Conservation (phyloP, 2,329 filamentous ascomycete genomes). For the Colletotrichum abscissum region DNA sequence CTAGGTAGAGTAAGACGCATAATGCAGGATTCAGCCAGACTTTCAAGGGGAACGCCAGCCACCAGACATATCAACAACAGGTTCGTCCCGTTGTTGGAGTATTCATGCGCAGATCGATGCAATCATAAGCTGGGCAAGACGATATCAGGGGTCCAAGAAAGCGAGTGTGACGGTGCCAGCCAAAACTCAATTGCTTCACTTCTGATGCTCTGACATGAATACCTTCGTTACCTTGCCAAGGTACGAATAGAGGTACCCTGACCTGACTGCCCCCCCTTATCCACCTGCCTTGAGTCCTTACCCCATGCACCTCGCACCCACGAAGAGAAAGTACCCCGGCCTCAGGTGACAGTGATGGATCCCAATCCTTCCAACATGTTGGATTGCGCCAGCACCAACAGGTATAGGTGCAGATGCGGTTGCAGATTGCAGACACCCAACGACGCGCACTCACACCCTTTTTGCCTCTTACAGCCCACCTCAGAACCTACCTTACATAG, state of each 20-base stretch:
- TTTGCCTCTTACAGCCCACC: not conserved
- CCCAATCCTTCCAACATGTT: constrained; percentile 11
- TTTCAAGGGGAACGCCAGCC: not conserved
- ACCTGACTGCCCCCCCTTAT: not conserved
- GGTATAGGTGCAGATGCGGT: not conserved
- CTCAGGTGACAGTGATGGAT: constrained; percentile 29
- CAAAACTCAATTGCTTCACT: not conserved
- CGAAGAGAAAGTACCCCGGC: constrained; percentile 19
- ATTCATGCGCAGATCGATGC: not conserved
- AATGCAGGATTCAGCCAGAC: not conserved
- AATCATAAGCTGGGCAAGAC: not conserved
- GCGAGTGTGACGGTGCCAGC: not conserved
- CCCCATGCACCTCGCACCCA: not conserved
- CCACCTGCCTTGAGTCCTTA: constrained; percentile 5
- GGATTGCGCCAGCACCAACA: constrained; percentile 24
- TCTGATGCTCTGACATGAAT: not conserved
- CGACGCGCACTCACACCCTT: not conserved
- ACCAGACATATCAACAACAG: not conserved
- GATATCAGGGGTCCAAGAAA: not conserved
- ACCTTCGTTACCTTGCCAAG: not conserved
- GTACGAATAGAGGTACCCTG: not conserved
- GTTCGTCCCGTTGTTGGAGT: not conserved
- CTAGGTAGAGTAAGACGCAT: not conserved
- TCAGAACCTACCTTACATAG: too few relatives aligned
- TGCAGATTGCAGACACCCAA: not conserved